phyloP scores from a whole-genome alignment of 768 basidiomycete genomes.

The Thelephora ganbajun region DNA sequence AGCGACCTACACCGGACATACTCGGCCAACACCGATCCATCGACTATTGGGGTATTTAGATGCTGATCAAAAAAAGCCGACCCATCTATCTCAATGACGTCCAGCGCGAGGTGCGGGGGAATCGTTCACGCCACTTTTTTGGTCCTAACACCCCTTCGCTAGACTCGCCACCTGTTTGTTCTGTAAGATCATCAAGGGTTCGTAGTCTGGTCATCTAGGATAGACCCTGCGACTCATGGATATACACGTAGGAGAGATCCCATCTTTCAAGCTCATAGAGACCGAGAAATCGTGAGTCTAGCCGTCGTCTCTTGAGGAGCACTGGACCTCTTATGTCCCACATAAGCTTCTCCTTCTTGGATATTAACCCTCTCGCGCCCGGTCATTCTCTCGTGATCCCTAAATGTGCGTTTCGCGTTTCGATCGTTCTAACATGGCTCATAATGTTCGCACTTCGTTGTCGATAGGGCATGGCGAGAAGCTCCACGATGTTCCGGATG shows the following conservation, averaged over 20 bases:
- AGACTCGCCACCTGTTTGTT: slow-evolving; percentile 61
- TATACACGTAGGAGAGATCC: slow-evolving; percentile 60
- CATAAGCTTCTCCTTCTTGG: slow-evolving; percentile 74
- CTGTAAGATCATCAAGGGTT: slow-evolving; percentile 91
- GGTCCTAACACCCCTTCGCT: background rate
- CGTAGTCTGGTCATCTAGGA: slow-evolving; percentile 3
- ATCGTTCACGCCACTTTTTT: too few species aligned
- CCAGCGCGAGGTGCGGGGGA: too few species aligned
- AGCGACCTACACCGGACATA: too few species aligned
- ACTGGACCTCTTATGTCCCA: background rate
- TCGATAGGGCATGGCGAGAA: slow-evolving; percentile 70
- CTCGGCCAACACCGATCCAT: too few species aligned
- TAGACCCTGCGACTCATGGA: background rate
- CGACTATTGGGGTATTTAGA: too few species aligned
- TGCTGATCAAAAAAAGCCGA: too few species aligned
- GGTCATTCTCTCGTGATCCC: slow-evolving; percentile 91
- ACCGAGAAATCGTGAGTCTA: slow-evolving; percentile 50
- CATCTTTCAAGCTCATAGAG: slow-evolving; percentile 74
- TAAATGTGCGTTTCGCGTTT: slow-evolving; percentile 46
- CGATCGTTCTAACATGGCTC: background rate
- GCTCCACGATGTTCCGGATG: slow-evolving; percentile 79
- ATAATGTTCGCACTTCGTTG: background rate
- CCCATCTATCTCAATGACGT: too few species aligned
- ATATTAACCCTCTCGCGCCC: slow-evolving; percentile 79
- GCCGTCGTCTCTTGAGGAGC: background rate